These are phyloP conservation scores for Tillandsia fasciculata DNA, from an alignment of 176 grass and related monocot species.

Conservation along the genomic window DNA sequence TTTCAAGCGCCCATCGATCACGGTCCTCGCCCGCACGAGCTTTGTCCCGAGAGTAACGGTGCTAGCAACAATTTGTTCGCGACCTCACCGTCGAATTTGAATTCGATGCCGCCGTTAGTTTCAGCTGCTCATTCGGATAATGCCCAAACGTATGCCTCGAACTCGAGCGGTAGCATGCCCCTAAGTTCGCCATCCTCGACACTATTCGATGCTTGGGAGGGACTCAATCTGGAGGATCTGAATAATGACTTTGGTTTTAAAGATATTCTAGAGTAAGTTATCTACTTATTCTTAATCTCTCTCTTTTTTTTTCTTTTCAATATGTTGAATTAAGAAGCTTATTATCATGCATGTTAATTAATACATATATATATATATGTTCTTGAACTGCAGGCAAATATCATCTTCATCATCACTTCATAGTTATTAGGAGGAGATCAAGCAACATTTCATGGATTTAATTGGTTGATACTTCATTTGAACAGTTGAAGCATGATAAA, in stretches of 20 bases:
- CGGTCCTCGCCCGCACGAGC: conserved; percentile 21
- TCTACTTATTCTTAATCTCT: not conserved
- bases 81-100: not conserved
- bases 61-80: not conserved
- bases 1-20: not conserved
- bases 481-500: too few species aligned
- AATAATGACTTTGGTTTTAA: conserved; percentile 47
- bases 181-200: conserved; percentile 34
- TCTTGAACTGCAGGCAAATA: not conserved
- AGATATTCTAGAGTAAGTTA: conserved; percentile 70
- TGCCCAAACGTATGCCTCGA: not conserved
- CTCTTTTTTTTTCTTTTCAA: not conserved
- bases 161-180: not conserved
- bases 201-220: conserved; percentile 44
- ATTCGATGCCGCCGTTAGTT: conserved; percentile 24
- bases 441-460: too few species aligned
- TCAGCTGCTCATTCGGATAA: conserved; percentile 10
- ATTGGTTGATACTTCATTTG: too few species aligned
- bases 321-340: not conserved
- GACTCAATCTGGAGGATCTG: conserved; percentile 46
- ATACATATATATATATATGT: not conserved
- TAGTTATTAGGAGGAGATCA: too few species aligned
- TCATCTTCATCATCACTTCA: too few species aligned
- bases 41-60: not conserved
- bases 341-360: not conserved